Evolutionary conservation across 2,329 filamentous ascomycete species (phyloP).

Genomic region (Colletotrichum abscissum): DNA sequence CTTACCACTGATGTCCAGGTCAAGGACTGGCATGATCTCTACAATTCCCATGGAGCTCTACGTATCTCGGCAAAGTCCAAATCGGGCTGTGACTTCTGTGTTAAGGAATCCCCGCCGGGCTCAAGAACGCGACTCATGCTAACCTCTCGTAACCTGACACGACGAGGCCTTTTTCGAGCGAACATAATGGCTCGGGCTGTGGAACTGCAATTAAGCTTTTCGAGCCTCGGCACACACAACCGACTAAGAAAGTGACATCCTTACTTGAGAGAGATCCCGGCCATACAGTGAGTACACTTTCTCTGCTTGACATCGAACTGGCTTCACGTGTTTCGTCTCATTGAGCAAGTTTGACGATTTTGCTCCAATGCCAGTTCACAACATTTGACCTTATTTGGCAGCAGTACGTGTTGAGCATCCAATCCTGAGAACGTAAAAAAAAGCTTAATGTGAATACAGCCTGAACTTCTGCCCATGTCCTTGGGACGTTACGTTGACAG

Average conservation of each 20-base stretch:
- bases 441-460: neutral
- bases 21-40: too few species aligned
- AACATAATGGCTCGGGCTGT: neutral
- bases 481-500: neutral
- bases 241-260: neutral
- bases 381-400: neutral
- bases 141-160: neutral
- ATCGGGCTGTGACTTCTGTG: too few species aligned
- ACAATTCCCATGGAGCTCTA: too few species aligned
- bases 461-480: neutral
- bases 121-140: neutral
- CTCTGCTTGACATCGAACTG: neutral
- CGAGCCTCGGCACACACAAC: neutral
- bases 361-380: neutral
- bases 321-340: neutral
- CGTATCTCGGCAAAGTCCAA: too few species aligned
- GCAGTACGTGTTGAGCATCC: neutral
- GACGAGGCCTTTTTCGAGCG: neutral
- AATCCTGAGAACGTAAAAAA: neutral
- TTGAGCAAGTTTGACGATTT: neutral
- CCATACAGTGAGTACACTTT: neutral
- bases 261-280: neutral
- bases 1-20: too few species aligned
- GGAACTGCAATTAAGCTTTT: neutral
- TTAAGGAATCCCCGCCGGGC: neutral